These are phyloP conservation scores for Cladosporium sphaerospermum DNA, from an alignment of 2,329 filamentous ascomycete genomes.

Conservation along the genomic window DNA sequence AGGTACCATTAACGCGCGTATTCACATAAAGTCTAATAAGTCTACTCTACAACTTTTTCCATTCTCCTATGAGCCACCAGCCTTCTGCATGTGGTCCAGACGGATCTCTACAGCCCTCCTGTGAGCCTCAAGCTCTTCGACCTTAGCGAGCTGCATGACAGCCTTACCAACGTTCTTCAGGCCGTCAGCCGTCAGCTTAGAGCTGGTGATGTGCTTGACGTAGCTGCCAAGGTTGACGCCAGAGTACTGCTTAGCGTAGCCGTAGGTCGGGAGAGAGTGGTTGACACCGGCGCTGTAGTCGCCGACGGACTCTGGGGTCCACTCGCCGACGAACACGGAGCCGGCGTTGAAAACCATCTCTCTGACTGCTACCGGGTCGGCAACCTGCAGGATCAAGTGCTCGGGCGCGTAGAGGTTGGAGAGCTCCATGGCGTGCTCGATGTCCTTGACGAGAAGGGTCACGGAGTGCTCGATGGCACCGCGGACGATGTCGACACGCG, in stretches of 20 bases:
- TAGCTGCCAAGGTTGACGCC: conserved; percentile 95
- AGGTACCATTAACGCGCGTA: too few relatives aligned
- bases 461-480: conserved; percentile 88
- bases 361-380: conserved; percentile 67
- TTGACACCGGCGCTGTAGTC: conserved; percentile 98
- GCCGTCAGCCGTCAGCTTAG: conserved; percentile 79
- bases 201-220: conserved; percentile 95
- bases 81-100: conserved; percentile 33
- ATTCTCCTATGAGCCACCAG: too few relatives aligned
- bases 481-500: conserved; percentile 86
- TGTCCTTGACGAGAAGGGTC: conserved; percentile 68
- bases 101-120: conserved; percentile 65
- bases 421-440: conserved; percentile 69
- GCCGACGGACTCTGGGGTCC: conserved; percentile 96
- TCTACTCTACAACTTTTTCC: too few relatives aligned
- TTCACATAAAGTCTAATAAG: too few relatives aligned
- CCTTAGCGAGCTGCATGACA: conserved; percentile 90
- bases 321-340: conserved; percentile 89
- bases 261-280: conserved; percentile 93
- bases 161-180: conserved; percentile 77
- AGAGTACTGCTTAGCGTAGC: conserved; percentile 97
- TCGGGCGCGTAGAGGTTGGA: conserved; percentile 96
- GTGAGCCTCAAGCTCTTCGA: conserved; percentile 93
- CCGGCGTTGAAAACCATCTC: conserved; percentile 85
- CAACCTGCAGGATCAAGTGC: conserved; percentile 87